Percentiles rank a stretch among this genome's conserved stretches.
Conservation (phyloP, 2,329 filamentous ascomycete genomes). For the Colletotrichum camelliae region DNA sequence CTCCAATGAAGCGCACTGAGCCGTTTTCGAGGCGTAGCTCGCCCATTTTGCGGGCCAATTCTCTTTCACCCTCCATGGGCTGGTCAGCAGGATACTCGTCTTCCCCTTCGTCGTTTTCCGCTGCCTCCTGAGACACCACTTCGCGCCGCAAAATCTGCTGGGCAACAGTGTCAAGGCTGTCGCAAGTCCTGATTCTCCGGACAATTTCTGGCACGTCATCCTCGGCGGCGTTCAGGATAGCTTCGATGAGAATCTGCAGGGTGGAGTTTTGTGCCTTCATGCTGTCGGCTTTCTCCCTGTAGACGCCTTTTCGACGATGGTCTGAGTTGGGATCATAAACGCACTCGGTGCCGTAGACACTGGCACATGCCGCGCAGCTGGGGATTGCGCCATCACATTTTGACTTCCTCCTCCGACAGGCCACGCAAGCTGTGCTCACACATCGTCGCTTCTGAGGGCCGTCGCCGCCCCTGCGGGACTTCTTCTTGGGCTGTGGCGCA, state of each 20-base stretch:
- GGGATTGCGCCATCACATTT: constrained; percentile 93
- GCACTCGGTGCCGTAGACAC: constrained; percentile 89
- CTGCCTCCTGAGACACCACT: constrained; percentile 33
- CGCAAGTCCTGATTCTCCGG: constrained; percentile 85
- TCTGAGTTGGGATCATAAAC: constrained; percentile 97
- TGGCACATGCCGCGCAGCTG: constrained; percentile 93
- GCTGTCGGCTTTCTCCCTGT: constrained; percentile 90
- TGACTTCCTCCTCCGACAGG: constrained; percentile 79
- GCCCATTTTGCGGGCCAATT: constrained; percentile 91
- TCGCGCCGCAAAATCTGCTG: constrained; percentile 57
- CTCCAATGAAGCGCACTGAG: constrained; percentile 88
- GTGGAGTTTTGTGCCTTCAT: constrained; percentile 88
- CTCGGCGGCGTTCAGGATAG: constrained; percentile 89
- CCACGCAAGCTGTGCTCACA: constrained; percentile 84
- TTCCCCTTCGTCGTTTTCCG: constrained; percentile 44
- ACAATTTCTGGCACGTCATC: constrained; percentile 84
- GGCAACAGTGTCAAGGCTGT: constrained; percentile 65
- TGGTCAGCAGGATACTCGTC: constrained; percentile 46
- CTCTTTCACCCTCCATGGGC: constrained; percentile 68
- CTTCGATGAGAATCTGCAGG: constrained; percentile 89
- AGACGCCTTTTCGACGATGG: constrained; percentile 94
- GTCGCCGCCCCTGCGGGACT: constrained; percentile 57
- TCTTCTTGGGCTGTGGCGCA: constrained; percentile 37
- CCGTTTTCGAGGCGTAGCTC: constrained; percentile 88
- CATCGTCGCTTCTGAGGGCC: constrained; percentile 71